Conservation (phyloP, 2,329 filamentous ascomycete genomes). For the Paracamarosporium sp. region DNA sequence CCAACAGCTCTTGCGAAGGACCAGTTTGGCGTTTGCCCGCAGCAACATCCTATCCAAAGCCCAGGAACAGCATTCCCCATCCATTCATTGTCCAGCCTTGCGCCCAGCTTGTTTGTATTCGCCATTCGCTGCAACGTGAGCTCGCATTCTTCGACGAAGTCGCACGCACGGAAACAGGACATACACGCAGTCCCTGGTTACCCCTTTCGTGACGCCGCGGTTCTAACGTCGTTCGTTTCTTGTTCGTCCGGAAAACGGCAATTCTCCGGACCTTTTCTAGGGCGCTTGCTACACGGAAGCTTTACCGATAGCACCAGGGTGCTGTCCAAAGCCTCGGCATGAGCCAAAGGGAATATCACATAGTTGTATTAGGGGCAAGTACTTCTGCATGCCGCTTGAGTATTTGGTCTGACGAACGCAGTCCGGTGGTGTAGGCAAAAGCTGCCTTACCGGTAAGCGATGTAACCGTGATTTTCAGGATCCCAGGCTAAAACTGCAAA, state of each 20-base stretch:
- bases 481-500: constrained; percentile 26
- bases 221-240: neutral
- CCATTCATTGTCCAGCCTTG: constrained; percentile 19
- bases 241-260: neutral
- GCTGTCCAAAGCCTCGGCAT: constrained; percentile 24
- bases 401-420: constrained; percentile 30
- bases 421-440: constrained; percentile 87
- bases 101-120: constrained; percentile 7
- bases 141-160: neutral
- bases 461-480: neutral
- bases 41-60: constrained; percentile 22
- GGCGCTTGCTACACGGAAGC: constrained; percentile 27
- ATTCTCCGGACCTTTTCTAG: neutral
- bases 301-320: neutral
- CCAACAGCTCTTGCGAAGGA: constrained; percentile 30
- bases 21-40: constrained; percentile 23
- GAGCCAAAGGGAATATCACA: constrained; percentile 52
- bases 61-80: constrained; percentile 20
- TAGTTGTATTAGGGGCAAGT: constrained; percentile 52
- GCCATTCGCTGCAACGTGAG: constrained; percentile 20
- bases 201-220: neutral
- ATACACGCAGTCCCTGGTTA: neutral
- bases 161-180: constrained; percentile 9
- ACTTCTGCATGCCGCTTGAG: constrained; percentile 21
- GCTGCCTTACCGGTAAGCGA: constrained; percentile 81